Conservation (phyloP, 2,329 filamentous ascomycete species). For the Talaromyces piceae region DNA sequence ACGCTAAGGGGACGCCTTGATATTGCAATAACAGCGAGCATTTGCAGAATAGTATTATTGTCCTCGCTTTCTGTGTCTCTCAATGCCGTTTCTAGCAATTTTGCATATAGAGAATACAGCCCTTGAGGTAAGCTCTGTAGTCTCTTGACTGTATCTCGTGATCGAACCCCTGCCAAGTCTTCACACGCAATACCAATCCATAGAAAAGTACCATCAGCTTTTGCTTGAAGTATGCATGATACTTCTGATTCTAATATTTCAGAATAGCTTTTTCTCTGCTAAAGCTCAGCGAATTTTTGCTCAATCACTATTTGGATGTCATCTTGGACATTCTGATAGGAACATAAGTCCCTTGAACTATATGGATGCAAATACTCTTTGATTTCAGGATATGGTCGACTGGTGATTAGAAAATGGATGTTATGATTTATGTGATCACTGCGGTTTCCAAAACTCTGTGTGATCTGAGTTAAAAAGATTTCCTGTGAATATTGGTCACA, state of each 20-base stretch:
- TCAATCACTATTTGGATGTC: slow-evolving; percentile 1
- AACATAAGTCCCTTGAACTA: not conserved
- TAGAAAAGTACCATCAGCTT: slow-evolving; percentile 7
- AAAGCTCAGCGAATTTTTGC: slow-evolving; percentile 1
- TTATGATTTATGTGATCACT: not conserved
- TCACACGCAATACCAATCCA: slow-evolving; percentile 3
- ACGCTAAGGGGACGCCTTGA: slow-evolving; percentile 11
- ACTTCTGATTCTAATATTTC: not conserved
- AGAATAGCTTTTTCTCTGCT: not conserved
- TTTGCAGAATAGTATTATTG: not conserved
- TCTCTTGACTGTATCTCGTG: not conserved
- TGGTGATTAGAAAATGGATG: slow-evolving; percentile 4
- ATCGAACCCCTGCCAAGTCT: not conserved
- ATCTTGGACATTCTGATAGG: not conserved
- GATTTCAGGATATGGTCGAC: slow-evolving; percentile 4
- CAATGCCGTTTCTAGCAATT: not conserved
- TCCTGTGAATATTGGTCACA: slow-evolving; percentile 13
- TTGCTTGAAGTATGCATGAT: slow-evolving; percentile 2
- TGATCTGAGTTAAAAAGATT: slow-evolving; percentile 12
- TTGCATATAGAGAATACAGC: not conserved
- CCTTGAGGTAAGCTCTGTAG: slow-evolving; percentile 4
- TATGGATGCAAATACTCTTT: not conserved
- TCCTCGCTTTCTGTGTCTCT: not conserved
- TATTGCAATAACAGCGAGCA: slow-evolving; percentile 11
- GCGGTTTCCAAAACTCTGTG: slow-evolving; percentile 1